These are phyloP conservation scores for Tausonia pullulans DNA, from an alignment of 1,284 basidiomycete genomes.

Conservation along the genomic window DNA sequence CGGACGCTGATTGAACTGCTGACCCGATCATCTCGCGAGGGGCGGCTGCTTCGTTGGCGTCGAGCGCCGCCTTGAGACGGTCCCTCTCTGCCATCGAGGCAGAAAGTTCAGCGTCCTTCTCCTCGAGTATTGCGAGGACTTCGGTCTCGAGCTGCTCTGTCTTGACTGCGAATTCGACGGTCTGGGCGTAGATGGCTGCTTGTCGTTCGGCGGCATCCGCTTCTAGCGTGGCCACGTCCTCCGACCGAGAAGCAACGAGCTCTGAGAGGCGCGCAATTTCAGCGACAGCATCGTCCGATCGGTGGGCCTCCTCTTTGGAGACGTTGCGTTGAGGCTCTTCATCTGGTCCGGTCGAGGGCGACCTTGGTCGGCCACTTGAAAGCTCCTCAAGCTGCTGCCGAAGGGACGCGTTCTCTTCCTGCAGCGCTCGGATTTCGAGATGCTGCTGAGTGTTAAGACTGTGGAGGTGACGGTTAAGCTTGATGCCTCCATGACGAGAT, in stretches of 20 bases:
- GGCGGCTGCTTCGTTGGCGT: background rate
- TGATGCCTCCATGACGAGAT: constrained; percentile 5
- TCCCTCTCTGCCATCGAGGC: background rate
- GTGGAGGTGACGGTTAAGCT: constrained; percentile 15
- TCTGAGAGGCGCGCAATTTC: no score
- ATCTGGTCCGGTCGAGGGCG: background rate
- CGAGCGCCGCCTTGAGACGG: background rate
- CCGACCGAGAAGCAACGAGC: background rate
- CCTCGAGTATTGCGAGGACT: background rate
- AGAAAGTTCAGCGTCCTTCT: constrained; percentile 5
- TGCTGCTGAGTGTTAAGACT: constrained; percentile 16
- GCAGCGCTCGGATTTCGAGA: constrained; percentile 3
- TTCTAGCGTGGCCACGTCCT: background rate
- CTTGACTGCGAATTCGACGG: background rate
- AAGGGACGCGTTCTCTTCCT: constrained; percentile 11
- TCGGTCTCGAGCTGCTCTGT: constrained; percentile 12
- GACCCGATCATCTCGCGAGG: background rate
- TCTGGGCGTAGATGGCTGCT: background rate
- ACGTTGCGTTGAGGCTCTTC: background rate
- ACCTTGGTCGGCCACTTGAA: background rate
- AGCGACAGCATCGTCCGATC: background rate
- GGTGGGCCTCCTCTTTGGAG: background rate
- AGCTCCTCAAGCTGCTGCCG: background rate
- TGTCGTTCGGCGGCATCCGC: background rate
- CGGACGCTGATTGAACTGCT: no score